phyloP scores from a whole-genome alignment of 2,329 filamentous ascomycete genomes.

The Chalara sp. region DNA sequence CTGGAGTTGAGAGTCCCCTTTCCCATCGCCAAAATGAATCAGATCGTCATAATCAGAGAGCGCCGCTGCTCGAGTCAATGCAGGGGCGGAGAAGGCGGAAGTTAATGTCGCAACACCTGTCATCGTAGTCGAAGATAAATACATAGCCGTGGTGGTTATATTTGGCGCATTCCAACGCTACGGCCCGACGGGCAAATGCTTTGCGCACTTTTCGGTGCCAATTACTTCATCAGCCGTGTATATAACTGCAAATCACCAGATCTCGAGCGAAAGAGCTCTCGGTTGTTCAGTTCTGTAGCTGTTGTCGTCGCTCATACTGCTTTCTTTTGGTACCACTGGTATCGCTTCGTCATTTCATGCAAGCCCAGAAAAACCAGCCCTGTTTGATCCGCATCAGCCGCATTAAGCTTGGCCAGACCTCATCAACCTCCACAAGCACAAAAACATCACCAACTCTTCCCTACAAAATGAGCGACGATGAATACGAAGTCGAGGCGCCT shows the following conservation, averaged over 20 bases:
- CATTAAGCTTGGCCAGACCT: no score
- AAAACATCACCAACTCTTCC: no score
- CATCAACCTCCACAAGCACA: no score
- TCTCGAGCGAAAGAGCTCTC: no score
- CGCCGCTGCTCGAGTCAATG: background rate
- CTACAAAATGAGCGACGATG: conserved; percentile 49
- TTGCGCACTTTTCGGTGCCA: background rate
- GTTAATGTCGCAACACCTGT: conserved; percentile 12
- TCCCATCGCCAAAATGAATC: background rate
- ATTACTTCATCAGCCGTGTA: background rate
- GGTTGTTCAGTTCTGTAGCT: no score
- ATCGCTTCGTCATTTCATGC: no score
- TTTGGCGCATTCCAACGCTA: conserved; percentile 14
- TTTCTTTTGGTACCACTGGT: no score
- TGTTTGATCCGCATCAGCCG: no score
- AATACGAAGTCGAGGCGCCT: conserved; percentile 50
- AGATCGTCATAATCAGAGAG: background rate
- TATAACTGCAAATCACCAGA: background rate
- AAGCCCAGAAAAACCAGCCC: no score
- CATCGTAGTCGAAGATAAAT: conserved; percentile 15
- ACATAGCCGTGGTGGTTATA: conserved; percentile 19
- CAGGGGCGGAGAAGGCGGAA: conserved; percentile 5
- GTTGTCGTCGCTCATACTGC: no score
- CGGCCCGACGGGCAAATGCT: conserved; percentile 6
- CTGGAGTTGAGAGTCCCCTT: conserved; percentile 44